Evolutionary conservation across 768 basidiomycete species (phyloP), one percentile per base, ranked within the genome.

Genomic region (Leccinum boreale): DNA sequence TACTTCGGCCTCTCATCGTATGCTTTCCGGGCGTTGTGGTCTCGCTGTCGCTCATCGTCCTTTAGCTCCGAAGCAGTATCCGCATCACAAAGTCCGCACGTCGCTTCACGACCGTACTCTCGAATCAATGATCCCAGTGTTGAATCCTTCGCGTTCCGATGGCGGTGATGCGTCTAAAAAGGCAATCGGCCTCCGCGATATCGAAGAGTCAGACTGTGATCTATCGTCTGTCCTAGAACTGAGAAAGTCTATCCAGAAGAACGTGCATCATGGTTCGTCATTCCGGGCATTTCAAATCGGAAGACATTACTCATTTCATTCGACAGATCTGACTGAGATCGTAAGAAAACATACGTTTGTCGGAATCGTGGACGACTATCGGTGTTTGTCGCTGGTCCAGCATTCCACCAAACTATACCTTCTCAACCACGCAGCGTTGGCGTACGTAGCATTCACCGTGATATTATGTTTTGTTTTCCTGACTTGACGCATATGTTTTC

Each of bases 51-150:
- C 29, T 71, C 19, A 67, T 42, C 11, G 8, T 24, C 52, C 26
- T 48, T 46, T 49, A 63, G 66, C 60, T 56, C 81, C 80, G 65
- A 87, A 87, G 67, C 68, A 78, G 0, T 79, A 82, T 55, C 87
- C 95, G 3, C 89, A 98, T 24, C 85, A 94, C 70, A 96, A 97
- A 81, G 90, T 98, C 53, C 85, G 96, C 56, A 94, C 92, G 3
- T 96, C 94, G 10, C 74, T 87, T 9, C 78, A 87, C 46, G 91
- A 95, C 57, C 85, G 95, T 35, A 98, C 95, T 0, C 81, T 99
- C 15, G 96, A 98, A 67, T 94, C 94, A 1, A 97, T 98, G 92
- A 90, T 98, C 59, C 87, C 88, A 2, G 78, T 90, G 10, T 65
- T 74, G 23, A 83, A 86, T 59, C 81, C 85, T 3, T 76, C 79